Conservation (phyloP, 2,329 filamentous ascomycete species). For the Xylariaceae sp. region DNA sequence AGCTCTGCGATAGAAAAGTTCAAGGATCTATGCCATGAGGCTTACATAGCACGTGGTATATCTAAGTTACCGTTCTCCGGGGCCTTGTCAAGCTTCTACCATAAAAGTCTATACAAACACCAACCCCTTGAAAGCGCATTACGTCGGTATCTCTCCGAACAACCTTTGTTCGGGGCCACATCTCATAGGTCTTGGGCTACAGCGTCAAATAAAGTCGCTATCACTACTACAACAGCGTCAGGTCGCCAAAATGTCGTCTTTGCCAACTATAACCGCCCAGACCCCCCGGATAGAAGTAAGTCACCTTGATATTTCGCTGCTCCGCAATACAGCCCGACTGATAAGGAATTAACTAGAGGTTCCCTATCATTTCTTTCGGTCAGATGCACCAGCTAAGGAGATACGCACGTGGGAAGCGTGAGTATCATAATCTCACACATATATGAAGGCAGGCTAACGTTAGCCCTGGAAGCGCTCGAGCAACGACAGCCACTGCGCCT, state of each 20-base stretch:
- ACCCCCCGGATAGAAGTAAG: conserved; percentile 35
- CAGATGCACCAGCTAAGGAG: conserved; percentile 39
- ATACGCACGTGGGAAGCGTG: conserved; percentile 44
- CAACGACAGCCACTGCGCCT: conserved; percentile 41
- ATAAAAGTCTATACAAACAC: conserved; percentile 43
- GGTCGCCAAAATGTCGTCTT: conserved; percentile 40
- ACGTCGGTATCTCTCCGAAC: conserved; percentile 39
- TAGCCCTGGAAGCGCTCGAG: conserved; percentile 35
- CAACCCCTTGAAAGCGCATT: conserved; percentile 39
- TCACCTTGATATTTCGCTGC: neutral
- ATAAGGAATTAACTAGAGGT: conserved; percentile 26
- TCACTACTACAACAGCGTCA: conserved; percentile 36
- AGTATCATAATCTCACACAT: conserved; percentile 19
- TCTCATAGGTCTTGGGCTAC: conserved; percentile 35
- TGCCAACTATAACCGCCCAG: conserved; percentile 44
- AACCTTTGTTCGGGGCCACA: conserved; percentile 41
- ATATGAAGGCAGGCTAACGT: neutral
- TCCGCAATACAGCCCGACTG: neutral
- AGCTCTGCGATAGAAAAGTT: conserved; percentile 41
- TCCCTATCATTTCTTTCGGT: conserved; percentile 40
- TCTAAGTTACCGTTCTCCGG: conserved; percentile 40
- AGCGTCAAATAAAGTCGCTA: conserved; percentile 39
- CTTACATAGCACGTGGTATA: conserved; percentile 40
- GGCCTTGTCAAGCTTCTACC: conserved; percentile 40
- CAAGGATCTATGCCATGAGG: conserved; percentile 41